Conservation (phyloP, 805 yeast genomes). For the Yarrowia hollandica region DNA sequence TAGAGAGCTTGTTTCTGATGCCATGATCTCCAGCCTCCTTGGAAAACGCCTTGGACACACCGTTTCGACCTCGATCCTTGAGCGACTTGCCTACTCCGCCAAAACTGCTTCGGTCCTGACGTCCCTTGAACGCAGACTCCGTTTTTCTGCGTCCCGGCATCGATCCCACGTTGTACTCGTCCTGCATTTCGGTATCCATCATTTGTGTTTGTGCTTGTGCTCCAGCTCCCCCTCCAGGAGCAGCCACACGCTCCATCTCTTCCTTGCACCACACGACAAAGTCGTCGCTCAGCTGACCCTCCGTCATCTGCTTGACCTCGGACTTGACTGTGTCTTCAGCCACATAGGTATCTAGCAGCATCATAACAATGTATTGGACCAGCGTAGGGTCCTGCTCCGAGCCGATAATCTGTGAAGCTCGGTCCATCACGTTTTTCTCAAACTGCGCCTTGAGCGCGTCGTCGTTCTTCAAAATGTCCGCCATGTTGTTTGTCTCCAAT, state of each 20-base stretch:
- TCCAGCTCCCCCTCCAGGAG: background rate
- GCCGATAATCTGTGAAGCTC: slow-evolving; percentile 1
- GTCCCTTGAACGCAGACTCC: background rate
- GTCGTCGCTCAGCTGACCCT: background rate
- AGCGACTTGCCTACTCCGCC: slow-evolving; percentile 26
- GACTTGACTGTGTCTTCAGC: slow-evolving; percentile 7
- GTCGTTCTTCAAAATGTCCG: slow-evolving; percentile 13
- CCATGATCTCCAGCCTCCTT: background rate
- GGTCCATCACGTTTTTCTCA: slow-evolving; percentile 1
- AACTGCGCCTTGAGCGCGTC: slow-evolving; percentile 14
- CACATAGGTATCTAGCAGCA: slow-evolving; percentile 13
- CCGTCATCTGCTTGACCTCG: slow-evolving; percentile 10
- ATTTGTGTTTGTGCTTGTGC: background rate
- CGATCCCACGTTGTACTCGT: background rate
- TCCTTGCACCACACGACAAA: slow-evolving; percentile 21
- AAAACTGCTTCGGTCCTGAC: background rate
- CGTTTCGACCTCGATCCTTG: slow-evolving; percentile 26
- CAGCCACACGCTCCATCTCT: background rate
- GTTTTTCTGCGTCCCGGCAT: background rate
- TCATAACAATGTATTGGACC: slow-evolving; percentile 16
- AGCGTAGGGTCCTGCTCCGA: slow-evolving; percentile 1
- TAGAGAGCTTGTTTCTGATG: background rate
- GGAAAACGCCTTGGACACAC: slow-evolving; percentile 5
- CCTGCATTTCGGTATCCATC: slow-evolving; percentile 12
- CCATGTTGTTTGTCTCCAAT: background rate